phyloP scores from a whole-genome alignment of 257 asterid genomes.

The Rubia yunnanensis region DNA sequence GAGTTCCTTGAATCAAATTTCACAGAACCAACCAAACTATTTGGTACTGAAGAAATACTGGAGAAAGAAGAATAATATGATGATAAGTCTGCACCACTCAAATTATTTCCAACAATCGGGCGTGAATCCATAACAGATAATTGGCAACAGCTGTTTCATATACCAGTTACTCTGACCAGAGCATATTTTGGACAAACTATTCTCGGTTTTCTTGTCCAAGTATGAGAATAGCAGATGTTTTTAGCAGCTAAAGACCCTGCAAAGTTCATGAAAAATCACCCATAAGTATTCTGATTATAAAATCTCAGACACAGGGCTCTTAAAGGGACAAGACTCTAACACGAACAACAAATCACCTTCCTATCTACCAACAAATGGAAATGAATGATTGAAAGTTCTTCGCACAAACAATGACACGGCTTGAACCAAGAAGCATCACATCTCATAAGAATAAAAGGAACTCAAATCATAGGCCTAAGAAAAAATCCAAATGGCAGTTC shows the following conservation, averaged over 20 bases:
- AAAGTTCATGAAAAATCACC: constrained; percentile 1
- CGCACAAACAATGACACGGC: too few relatives aligned
- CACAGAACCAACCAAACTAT: constrained; percentile 36
- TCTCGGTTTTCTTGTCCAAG: background rate
- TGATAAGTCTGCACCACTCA: constrained; percentile 22
- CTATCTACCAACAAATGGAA: background rate
- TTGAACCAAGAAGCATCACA: background rate
- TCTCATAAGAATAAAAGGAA: background rate
- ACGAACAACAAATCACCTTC: background rate
- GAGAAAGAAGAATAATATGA: constrained; percentile 32
- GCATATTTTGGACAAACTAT: background rate
- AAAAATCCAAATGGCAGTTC: background rate
- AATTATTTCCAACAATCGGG: constrained; percentile 20
- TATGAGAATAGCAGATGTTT: background rate
- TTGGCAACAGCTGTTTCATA: constrained; percentile 14
- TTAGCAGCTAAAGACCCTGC: constrained; percentile 6
- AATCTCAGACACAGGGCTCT: background rate
- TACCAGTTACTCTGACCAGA: constrained; percentile 6
- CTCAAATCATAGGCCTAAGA: background rate
- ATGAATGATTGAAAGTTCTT: too few relatives aligned
- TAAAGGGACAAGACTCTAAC: background rate
- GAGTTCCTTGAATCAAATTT: constrained; percentile 55
- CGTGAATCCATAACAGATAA: constrained; percentile 29
- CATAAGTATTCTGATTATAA: background rate
- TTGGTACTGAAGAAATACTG: constrained; percentile 37